Evolutionary conservation across 495 filamentous ascomycete genomes (phyloP).

Genomic region (Astrocystis sublimbata): DNA sequence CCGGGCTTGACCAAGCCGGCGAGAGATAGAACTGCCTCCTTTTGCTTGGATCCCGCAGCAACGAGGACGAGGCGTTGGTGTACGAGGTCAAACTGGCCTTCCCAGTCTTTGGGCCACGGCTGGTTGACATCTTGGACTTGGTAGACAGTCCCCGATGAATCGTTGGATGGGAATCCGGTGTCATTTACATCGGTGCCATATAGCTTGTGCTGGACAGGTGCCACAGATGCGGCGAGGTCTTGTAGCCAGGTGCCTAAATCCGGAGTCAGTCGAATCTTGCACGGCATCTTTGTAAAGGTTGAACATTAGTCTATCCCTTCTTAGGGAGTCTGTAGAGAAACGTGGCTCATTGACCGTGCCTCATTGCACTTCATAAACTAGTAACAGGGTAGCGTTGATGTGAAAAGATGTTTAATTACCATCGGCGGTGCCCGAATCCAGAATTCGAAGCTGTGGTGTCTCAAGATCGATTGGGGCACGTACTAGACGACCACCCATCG

Average conservation of each 20-base stretch:
- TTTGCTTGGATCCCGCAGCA: slow-evolving; percentile 7
- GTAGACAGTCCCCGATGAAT: not conserved
- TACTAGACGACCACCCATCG: not conserved
- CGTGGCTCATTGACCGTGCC: too few species aligned
- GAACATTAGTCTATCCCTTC: too few species aligned
- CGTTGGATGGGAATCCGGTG: not conserved
- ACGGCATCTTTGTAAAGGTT: too few species aligned
- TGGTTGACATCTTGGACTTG: slow-evolving; percentile 19
- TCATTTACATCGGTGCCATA: not conserved
- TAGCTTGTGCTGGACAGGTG: too few species aligned
- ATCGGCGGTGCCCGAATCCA: slow-evolving; percentile 1
- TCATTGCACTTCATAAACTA: too few species aligned
- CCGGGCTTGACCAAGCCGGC: slow-evolving; percentile 22
- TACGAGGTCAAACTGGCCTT: slow-evolving; percentile 17
- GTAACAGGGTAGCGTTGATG: too few species aligned
- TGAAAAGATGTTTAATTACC: too few species aligned
- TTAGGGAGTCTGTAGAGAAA: too few species aligned
- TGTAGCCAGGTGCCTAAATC: too few species aligned
- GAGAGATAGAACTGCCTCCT: not conserved
- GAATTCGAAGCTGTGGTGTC: not conserved
- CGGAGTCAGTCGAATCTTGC: too few species aligned
- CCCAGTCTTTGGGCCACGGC: slow-evolving; percentile 21
- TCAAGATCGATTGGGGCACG: not conserved
- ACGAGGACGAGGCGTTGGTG: slow-evolving; percentile 20
- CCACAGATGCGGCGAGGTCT: too few species aligned